phyloP scores from a whole-genome alignment of 352 stramenopile genomes.

The Pythium guiyangense region DNA sequence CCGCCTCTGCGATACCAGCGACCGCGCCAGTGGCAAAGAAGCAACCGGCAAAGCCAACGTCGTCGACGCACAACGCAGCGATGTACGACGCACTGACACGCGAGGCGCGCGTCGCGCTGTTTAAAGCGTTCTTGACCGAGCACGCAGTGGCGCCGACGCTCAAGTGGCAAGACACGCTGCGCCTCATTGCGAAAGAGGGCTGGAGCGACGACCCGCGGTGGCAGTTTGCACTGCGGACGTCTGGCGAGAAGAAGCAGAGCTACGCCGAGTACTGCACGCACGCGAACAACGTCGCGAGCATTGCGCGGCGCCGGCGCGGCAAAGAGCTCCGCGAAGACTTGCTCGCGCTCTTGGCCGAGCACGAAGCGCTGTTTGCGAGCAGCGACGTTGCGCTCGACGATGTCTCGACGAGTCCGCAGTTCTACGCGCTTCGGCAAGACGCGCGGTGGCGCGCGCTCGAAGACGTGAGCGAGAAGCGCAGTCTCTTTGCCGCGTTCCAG shows the following conservation, averaged over 20 bases:
- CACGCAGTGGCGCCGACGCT: conserved; percentile 60
- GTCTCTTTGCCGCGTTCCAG: conserved; percentile 65
- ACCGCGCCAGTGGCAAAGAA: conserved; percentile 15
- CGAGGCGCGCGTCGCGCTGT: conserved; percentile 45
- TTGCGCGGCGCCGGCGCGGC: conserved; percentile 60
- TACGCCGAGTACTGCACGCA: conserved; percentile 83
- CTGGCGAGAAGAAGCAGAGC: conserved; percentile 82
- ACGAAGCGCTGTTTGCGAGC: conserved; percentile 33
- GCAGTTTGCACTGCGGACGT: conserved; percentile 54
- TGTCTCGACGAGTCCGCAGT: conserved; percentile 33
- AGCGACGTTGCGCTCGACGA: conserved; percentile 39
- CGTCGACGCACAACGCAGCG: conserved; percentile 13
- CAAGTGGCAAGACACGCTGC: conserved; percentile 74
- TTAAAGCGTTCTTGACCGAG: conserved; percentile 71
- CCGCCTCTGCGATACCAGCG: neutral
- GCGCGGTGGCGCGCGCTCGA: conserved; percentile 57
- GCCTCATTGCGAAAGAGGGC: conserved; percentile 51
- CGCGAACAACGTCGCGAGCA: conserved; percentile 55
- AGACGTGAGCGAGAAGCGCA: conserved; percentile 57
- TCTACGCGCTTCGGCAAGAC: conserved; percentile 64
- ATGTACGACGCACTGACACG: conserved; percentile 45
- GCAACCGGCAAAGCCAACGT: conserved; percentile 39
- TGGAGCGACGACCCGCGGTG: conserved; percentile 57
- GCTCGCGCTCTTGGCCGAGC: conserved; percentile 51
- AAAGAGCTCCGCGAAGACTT: conserved; percentile 79